phyloP scores from a whole-genome alignment of 179 eudicot species.

The Amaranthus tricolor region DNA sequence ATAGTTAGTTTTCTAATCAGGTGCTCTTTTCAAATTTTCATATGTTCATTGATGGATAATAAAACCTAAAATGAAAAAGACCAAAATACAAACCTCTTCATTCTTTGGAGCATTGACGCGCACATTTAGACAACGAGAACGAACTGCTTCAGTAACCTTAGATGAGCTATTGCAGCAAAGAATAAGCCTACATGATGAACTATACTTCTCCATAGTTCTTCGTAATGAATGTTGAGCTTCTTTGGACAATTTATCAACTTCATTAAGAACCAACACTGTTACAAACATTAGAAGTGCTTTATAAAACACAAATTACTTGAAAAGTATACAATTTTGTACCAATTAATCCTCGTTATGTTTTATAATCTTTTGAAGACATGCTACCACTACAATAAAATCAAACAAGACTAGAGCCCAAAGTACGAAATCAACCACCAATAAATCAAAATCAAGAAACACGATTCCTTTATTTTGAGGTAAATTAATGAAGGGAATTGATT shows the following conservation, averaged over 20 bases:
- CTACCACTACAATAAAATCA: not conserved
- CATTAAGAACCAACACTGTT: slow-evolving; percentile 84
- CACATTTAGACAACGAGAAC: slow-evolving; percentile 90
- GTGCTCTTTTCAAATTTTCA: not conserved
- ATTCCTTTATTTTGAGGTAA: not conserved
- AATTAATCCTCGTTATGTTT: not conserved
- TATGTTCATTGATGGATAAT: not conserved
- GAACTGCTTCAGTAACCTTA: slow-evolving; percentile 91
- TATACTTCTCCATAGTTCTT: slow-evolving; percentile 96
- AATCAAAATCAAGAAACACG: not conserved
- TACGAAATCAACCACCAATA: not conserved
- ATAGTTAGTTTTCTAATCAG: no score
- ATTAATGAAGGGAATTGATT: not conserved
- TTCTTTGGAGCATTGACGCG: slow-evolving; percentile 78
- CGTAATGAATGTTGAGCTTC: slow-evolving; percentile 98
- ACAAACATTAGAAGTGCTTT: slow-evolving; percentile 5
- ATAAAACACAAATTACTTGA: not conserved
- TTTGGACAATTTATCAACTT: slow-evolving; percentile 93
- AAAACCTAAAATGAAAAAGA: not conserved
- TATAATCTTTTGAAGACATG: not conserved
- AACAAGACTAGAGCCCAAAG: not conserved
- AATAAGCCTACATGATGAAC: slow-evolving; percentile 89
- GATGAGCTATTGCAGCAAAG: slow-evolving; percentile 95
- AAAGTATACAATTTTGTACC: slow-evolving; percentile 4
- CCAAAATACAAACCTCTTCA: slow-evolving; percentile 49